phyloP scores from a whole-genome alignment of 768 basidiomycete species.

The Rhodotorula babjevae region DNA sequence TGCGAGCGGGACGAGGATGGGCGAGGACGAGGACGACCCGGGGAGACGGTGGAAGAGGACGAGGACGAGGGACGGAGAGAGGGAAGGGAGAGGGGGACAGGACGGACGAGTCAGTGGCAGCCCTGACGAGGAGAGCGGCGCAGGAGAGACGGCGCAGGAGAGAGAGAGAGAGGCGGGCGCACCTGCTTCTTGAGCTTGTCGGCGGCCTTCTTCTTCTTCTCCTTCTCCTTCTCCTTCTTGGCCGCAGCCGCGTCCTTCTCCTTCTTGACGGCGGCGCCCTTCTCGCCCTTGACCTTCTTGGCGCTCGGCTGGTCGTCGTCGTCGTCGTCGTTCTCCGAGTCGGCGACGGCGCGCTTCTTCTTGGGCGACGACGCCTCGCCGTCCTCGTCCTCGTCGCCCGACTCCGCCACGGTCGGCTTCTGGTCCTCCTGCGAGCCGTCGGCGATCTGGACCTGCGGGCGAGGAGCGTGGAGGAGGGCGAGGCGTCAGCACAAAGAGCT shows the following conservation, averaged over 20 bases:
- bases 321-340: conserved; percentile 35
- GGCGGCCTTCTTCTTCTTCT: conserved; percentile 52
- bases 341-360: conserved; percentile 51
- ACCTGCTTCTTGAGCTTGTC: conserved; percentile 41
- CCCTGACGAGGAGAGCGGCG: neutral
- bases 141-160: no score
- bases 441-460: conserved; percentile 19
- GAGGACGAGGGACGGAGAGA: neutral
- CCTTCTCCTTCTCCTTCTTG: conserved; percentile 48
- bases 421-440: conserved; percentile 53
- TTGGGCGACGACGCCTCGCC: conserved; percentile 1
- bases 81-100: neutral
- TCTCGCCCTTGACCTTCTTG: conserved; percentile 7
- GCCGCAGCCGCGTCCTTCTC: conserved; percentile 2
- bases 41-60: no score
- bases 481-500: no score
- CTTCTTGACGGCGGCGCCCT: neutral
- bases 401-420: conserved; percentile 46
- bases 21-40: no score
- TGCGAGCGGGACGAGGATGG: neutral
- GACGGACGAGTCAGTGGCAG: no score
- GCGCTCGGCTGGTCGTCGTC: conserved; percentile 16
- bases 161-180: neutral
- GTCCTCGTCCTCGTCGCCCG: conserved; percentile 31
- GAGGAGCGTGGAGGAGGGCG: no score